phyloP scores from a whole-genome alignment of 169 alveolate species.

The Besnoitia besnoiti region DNA sequence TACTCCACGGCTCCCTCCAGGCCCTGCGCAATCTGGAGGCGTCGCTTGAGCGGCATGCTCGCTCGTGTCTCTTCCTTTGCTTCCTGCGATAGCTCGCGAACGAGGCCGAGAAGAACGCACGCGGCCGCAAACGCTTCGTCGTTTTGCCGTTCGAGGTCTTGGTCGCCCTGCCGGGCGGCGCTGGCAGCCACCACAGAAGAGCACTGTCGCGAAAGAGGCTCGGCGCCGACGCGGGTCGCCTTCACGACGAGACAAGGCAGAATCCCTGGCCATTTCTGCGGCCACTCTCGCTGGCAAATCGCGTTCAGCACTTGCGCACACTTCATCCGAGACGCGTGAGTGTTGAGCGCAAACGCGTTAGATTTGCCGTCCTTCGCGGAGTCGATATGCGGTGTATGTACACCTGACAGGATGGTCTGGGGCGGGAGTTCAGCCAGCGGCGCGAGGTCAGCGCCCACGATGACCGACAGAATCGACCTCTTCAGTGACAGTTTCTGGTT shows the following conservation, averaged over 20 bases:
- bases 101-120: conserved; percentile 33
- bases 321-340: conserved; percentile 41
- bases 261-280: conserved; percentile 31
- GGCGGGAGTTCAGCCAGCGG: neutral
- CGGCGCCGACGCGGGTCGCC: neutral
- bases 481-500: neutral
- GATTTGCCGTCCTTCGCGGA: neutral
- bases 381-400: neutral
- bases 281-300: conserved; percentile 27
- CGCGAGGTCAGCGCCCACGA: conserved; percentile 35
- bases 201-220: neutral
- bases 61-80: conserved; percentile 16
- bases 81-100: conserved; percentile 39
- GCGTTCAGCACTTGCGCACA: conserved; percentile 33
- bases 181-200: neutral
- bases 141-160: neutral
- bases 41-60: neutral
- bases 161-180: neutral
- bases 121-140: conserved; percentile 42
- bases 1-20: neutral
- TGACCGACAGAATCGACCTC: neutral
- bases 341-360: neutral
- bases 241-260: neutral
- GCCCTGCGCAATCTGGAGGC: conserved; percentile 21
- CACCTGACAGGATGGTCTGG: neutral